Percentiles rank a stretch among this genome's conserved stretches.
These are phyloP conservation scores for Peronospora belbahrii DNA, from an alignment of 352 stramenopile genomes.

Conservation along the genomic window DNA sequence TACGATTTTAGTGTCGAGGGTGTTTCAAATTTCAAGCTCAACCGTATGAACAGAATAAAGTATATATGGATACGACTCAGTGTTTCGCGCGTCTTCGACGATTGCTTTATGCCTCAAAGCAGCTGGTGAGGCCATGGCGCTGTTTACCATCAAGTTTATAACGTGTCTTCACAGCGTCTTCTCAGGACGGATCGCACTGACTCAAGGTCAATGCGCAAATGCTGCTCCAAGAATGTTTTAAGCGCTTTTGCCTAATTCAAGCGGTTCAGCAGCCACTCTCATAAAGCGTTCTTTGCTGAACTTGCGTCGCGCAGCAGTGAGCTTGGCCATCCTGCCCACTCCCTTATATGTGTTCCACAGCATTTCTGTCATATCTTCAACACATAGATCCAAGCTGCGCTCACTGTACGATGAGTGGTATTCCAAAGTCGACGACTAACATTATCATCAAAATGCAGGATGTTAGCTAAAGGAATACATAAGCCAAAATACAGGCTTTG, in stretches of 20 bases:
- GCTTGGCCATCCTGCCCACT: slow-evolving; percentile 66
- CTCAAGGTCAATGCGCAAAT: slow-evolving; percentile 18
- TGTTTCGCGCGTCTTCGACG: slow-evolving; percentile 11
- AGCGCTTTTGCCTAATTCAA: slow-evolving; percentile 41
- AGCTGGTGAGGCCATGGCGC: slow-evolving; percentile 11
- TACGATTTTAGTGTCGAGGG: background rate
- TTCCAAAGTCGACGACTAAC: slow-evolving; percentile 58
- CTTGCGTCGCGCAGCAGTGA: slow-evolving; percentile 77
- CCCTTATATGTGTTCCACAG: slow-evolving; percentile 64
- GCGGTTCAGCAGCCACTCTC: slow-evolving; percentile 51
- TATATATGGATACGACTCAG: slow-evolving; percentile 30
- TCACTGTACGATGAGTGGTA: slow-evolving; percentile 80
- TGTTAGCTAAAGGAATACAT: slow-evolving; percentile 7
- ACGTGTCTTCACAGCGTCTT: slow-evolving; percentile 14
- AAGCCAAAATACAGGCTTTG: background rate
- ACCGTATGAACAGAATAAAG: slow-evolving; percentile 21
- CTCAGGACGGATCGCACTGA: slow-evolving; percentile 9
- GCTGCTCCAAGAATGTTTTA: slow-evolving; percentile 13
- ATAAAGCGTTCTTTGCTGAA: slow-evolving; percentile 82
- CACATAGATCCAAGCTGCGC: slow-evolving; percentile 38
- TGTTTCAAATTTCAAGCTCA: background rate
- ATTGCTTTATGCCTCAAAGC: slow-evolving; percentile 11
- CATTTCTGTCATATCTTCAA: slow-evolving; percentile 76
- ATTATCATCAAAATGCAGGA: slow-evolving; percentile 1
- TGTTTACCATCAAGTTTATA: slow-evolving; percentile 36